Evolutionary conservation across 2,329 filamentous ascomycete genomes (phyloP).

Genomic region (Parastagonospora nodorum): DNA sequence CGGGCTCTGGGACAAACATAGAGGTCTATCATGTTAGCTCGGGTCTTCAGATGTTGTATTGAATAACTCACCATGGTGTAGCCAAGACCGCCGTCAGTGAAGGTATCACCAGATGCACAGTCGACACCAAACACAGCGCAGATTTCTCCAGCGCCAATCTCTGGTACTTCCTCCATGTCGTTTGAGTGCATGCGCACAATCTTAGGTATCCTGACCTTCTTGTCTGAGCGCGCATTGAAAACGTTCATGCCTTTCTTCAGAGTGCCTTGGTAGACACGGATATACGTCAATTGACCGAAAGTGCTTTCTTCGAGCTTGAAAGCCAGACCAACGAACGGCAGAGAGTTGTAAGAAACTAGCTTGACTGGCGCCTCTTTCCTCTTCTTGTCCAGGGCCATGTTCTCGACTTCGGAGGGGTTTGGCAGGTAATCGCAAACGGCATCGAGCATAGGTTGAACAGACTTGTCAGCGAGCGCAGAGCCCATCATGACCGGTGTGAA

Average conservation of each 20-base stretch:
- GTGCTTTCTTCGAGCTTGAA: constrained; percentile 99
- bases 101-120: constrained; percentile 96
- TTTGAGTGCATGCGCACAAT: constrained; percentile 99
- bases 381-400: constrained; percentile 83
- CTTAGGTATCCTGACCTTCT: constrained; percentile 94
- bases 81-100: constrained; percentile 88
- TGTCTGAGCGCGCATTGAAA: constrained; percentile 90
- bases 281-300: constrained; percentile 97
- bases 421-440: constrained; percentile 95
- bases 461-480: constrained; percentile 91
- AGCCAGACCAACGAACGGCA: constrained; percentile 92
- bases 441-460: constrained; percentile 94
- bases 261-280: constrained; percentile 94
- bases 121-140: constrained; percentile 98
- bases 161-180: constrained; percentile 95
- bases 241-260: constrained; percentile 87
- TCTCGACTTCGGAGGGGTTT: constrained; percentile 86
- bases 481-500: constrained; percentile 98
- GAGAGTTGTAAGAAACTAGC: constrained; percentile 87
- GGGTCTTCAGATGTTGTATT: not conserved
- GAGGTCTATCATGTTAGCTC: constrained; percentile 60
- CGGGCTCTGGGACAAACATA: constrained; percentile 97
- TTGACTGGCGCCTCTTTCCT: constrained; percentile 80
- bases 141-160: constrained; percentile 95
- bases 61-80: constrained; percentile 74